These are phyloP conservation scores for Didymella sp. DNA, from an alignment of 2,329 filamentous ascomycete species.

Conservation along the genomic window DNA sequence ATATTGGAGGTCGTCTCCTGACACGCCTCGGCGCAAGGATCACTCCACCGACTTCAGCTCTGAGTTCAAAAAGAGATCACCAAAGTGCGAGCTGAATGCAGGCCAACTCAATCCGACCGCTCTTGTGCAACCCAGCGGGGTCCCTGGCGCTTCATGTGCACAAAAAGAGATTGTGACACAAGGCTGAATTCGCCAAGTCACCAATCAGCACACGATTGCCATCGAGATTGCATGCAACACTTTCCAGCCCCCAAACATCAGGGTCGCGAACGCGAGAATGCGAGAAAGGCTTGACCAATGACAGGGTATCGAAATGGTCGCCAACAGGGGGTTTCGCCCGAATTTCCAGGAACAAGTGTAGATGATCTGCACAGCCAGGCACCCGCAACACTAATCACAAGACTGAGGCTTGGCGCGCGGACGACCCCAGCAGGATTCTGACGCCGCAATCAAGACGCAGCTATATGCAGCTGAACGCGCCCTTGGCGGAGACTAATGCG, in stretches of 20 bases:
- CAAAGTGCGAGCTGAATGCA: conserved; percentile 9
- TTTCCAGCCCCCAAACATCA: not conserved
- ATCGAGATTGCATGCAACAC: not conserved
- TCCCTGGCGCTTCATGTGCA: conserved; percentile 16
- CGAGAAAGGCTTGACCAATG: not conserved
- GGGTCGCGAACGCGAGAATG: conserved; percentile 8
- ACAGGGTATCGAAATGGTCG: not conserved
- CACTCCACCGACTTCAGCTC: conserved; percentile 14
- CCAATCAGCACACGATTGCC: not conserved
- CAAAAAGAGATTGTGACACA: conserved; percentile 23
- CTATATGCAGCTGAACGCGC: no score
- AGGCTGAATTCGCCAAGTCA: conserved; percentile 34
- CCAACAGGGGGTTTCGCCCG: not conserved
- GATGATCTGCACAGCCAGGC: not conserved
- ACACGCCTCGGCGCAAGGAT: not conserved
- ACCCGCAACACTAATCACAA: not conserved
- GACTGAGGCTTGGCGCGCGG: not conserved
- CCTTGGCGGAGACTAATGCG: not conserved
- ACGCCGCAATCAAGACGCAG: not conserved
- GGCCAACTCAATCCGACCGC: conserved; percentile 2
- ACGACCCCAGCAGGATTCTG: not conserved
- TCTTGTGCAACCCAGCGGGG: conserved; percentile 2
- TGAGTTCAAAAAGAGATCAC: not conserved
- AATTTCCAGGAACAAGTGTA: not conserved
- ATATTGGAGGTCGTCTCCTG: conserved; percentile 10